Evolutionary conservation across 495 filamentous ascomycete species (phyloP), one percentile per base, ranked within the genome.

Genomic region (Tuber indicum): DNA sequence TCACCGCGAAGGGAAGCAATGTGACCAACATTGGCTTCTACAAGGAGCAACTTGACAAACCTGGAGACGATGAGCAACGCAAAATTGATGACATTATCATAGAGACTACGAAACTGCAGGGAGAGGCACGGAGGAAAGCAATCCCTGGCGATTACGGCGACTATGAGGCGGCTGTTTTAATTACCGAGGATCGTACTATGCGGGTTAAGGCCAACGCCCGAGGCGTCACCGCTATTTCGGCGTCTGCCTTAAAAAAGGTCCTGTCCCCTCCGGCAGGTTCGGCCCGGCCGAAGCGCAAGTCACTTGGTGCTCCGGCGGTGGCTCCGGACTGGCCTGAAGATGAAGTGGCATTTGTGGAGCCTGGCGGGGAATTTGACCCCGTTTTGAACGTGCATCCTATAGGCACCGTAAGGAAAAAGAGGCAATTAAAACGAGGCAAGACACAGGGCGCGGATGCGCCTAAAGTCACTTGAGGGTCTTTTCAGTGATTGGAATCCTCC

Each of bases 81-180:
- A 83, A 82, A n/a, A 83, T 82, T 44, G 82, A 84, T 39, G 82
- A 84, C 45, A 75, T 83, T 12, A 84, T 84, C 21, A 83, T 84
- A 23, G 73, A 75, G 23, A 83, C 79, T 9, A 82, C 82, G 3
- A 75, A 75, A 23, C 73, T 76, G 17, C 82, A 82, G 32, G 70
- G 76, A 17, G 73, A 72, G 26, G 49, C 72, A 1, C 82, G 82
- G 21, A 81, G 76, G n/a, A 69, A 81, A 69, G 71, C 75, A 69
- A 42, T 70, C 6, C 47, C 75, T 1, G 76, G 73, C 0, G 73
- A 58, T 26, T 69, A 71, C 6, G 75, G 74, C 26, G 74, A 73
- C 3, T 82, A 87, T 12, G 76, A 83, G 21, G 76, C 80, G 23
- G 82, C 82, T 46, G 77, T 83, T n/a, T 73, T 84, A 3, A 76